Base-by-base conservation (phyloP, 2,329 filamentous ascomycete species). In the Xylariomycetidae sp. region DNA sequence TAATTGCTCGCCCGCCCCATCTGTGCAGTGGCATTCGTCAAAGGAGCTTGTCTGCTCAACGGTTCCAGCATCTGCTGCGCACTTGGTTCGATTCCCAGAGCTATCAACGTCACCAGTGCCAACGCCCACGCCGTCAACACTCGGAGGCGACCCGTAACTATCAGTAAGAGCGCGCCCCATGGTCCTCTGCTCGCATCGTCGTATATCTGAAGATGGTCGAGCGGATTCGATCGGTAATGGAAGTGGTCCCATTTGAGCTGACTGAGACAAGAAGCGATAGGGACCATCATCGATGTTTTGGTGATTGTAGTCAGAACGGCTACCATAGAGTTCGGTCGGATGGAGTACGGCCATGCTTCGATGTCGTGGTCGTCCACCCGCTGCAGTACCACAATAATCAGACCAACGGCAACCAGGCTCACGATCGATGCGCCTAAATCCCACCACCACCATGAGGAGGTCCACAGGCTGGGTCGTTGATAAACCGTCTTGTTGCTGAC, bases 231-330 rank as follows among this genome's bases (percentile, higher is more conserved):
- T 2, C 37, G 29, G 10, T 39, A 31, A 10, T 40, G 32, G 31
- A 53, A 56, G 31, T 54, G 49, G 12, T 40, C 10, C 60, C 59
- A 63, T 40, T 61, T 61, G 18, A 59, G 41, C 37, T 64, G 60
- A 20, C 53, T 46, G 14, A 61, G 39, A 25, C 51, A 54, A 13
- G 52, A 45, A 1, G 54, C 47, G 6, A 58, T 34, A 6, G 51
- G 42, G 3, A 57, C 40, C 30, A 59, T 38, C 30, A 61, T 40
- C 3, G 52, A 32, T 3, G 52, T 38, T 25, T 57, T 60, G 2
- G 43, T 39, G n/a, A 56, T 26, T 6, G 51, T 60, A 2, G 53
- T 49, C 16, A 62, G 41, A 28, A 59, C 36, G 4, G 60, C 46
- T 10, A 63, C 46, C 8, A 59, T 31, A 1, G 59, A 51, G 41